Evolutionary conservation across 257 asterid species (phyloP).

Genomic region (Gentiana macrophylla): DNA sequence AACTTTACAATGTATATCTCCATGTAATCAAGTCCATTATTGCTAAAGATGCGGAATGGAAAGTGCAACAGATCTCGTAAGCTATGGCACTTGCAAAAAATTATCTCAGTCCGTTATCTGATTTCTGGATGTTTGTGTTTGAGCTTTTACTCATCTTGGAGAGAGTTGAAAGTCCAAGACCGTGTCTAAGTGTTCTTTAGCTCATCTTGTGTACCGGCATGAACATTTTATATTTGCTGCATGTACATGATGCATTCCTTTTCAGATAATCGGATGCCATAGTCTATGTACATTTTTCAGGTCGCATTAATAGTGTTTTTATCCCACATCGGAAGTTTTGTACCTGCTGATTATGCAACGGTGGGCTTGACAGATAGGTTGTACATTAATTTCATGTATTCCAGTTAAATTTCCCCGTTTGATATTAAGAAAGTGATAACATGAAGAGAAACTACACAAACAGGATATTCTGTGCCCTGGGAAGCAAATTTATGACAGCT

Average conservation of each 20-base stretch:
- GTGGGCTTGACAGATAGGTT: slow-evolving; percentile 98
- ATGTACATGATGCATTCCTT: not conserved
- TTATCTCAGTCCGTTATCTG: not conserved
- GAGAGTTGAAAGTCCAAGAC: too few relatives aligned
- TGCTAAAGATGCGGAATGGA: too few relatives aligned
- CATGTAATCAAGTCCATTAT: too few relatives aligned
- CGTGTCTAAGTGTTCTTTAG: too few relatives aligned
- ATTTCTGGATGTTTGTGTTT: not conserved
- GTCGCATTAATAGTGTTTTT: slow-evolving; percentile 95
- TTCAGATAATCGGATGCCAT: slow-evolving; percentile 2
- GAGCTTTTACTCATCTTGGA: too few relatives aligned
- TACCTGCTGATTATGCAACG: slow-evolving; percentile 94
- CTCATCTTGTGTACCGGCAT: too few relatives aligned
- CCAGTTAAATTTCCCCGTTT: slow-evolving; percentile 3
- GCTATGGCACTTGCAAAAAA: not conserved
- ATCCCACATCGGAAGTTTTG: slow-evolving; percentile 92
- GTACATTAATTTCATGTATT: slow-evolving; percentile 9
- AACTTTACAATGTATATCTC: too few relatives aligned
- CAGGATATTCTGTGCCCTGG: slow-evolving; percentile 96
- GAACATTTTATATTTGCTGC: not conserved
- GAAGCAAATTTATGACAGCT: slow-evolving; percentile 91
- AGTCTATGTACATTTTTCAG: slow-evolving; percentile 31
- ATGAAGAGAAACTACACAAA: slow-evolving; percentile 1
- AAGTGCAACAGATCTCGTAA: too few relatives aligned
- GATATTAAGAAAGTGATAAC: not conserved